phyloP scores from a whole-genome alignment of 2,329 filamentous ascomycete genomes.

The Colletotrichum truncatum region DNA sequence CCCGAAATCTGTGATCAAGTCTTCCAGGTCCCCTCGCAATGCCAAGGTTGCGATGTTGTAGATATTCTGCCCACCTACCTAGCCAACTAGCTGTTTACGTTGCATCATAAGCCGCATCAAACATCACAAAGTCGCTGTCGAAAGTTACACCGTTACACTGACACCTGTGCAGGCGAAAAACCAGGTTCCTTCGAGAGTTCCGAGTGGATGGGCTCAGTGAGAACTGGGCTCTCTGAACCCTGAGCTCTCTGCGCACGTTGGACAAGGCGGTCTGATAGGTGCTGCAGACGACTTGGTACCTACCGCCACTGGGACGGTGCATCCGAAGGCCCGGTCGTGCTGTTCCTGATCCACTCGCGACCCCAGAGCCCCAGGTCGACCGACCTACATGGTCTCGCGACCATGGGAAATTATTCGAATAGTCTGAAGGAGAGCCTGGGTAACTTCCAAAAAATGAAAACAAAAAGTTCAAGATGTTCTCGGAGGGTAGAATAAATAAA shows the following conservation, averaged over 20 bases:
- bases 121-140: neutral
- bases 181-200: neutral
- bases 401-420: conserved; percentile 1
- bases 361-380: neutral
- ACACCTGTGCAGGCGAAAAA: neutral
- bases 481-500: too few relatives aligned
- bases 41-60: neutral
- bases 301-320: conserved; percentile 2
- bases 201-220: neutral
- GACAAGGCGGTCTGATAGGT: neutral
- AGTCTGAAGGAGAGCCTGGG: neutral
- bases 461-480: too few relatives aligned
- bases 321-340: conserved; percentile 21
- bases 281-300: conserved; percentile 6
- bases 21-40: neutral
- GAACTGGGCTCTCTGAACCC: neutral
- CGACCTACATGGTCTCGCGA: neutral
- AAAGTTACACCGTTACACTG: conserved; percentile 5
- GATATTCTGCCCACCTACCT: conserved; percentile 12
- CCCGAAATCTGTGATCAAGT: neutral
- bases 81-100: neutral
- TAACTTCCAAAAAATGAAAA: too few relatives aligned
- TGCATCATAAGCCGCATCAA: neutral
- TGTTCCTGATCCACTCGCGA: conserved; percentile 8
- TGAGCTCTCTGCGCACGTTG: neutral